Evolutionary conservation across 2,329 filamentous ascomycete species (phyloP).

Genomic region (Colletotrichum tofieldiae): DNA sequence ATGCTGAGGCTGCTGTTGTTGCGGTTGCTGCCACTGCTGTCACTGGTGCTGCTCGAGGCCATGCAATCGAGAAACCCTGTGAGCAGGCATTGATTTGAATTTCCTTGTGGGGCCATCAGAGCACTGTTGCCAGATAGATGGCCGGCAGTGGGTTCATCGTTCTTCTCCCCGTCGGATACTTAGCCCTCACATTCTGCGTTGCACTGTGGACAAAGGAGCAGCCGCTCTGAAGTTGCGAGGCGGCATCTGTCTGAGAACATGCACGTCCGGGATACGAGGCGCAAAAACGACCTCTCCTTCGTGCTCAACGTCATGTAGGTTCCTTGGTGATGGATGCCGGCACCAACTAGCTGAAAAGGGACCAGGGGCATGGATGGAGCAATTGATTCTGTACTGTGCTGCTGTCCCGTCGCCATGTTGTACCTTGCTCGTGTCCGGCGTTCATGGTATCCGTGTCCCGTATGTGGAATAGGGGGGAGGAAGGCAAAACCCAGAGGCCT

Average conservation of each 20-base stretch:
- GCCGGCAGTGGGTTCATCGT: slow-evolving; percentile 29
- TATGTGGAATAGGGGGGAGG: slow-evolving; percentile 10
- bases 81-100: slow-evolving; percentile 43
- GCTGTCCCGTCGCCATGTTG: slow-evolving; percentile 6
- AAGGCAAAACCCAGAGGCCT: slow-evolving; percentile 4
- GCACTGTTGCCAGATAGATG: slow-evolving; percentile 35
- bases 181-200: slow-evolving; percentile 30
- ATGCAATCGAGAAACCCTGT: slow-evolving; percentile 34
- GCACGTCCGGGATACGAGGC: slow-evolving; percentile 26
- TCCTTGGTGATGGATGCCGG: slow-evolving; percentile 6
- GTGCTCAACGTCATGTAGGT: slow-evolving; percentile 4
- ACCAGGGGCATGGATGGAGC: slow-evolving; percentile 25
- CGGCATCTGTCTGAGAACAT: slow-evolving; percentile 30
- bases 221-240: slow-evolving; percentile 26
- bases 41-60: slow-evolving; percentile 23
- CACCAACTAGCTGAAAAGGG: slow-evolving; percentile 16
- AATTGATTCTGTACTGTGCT: slow-evolving; percentile 14
- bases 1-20: slow-evolving; percentile 14
- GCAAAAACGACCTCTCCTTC: slow-evolving; percentile 2
- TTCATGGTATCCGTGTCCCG: slow-evolving; percentile 16
- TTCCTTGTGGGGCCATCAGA: slow-evolving; percentile 33
- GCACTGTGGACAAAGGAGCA: slow-evolving; percentile 39
- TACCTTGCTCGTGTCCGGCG: slow-evolving; percentile 9
- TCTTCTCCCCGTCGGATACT: slow-evolving; percentile 16
- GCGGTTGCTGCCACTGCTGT: slow-evolving; percentile 5